Evolutionary conservation across 106 monocot species (phyloP).

Genomic region (Phalaenopsis equestris): DNA sequence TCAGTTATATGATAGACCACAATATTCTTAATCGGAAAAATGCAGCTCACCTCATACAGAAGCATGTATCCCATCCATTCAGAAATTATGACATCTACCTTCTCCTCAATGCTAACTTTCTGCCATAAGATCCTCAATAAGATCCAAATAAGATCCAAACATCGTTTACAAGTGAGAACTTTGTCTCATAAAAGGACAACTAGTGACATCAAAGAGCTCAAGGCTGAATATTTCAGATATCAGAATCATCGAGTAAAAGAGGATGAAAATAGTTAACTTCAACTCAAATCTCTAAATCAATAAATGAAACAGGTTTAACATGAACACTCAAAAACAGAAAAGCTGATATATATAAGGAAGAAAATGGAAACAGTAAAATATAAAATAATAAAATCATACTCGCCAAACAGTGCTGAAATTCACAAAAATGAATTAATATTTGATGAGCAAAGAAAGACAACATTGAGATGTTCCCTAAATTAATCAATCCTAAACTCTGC

Average conservation of each 20-base stretch:
- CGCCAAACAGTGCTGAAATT: background rate
- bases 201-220: background rate
- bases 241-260: background rate
- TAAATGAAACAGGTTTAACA: background rate
- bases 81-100: conserved; percentile 97
- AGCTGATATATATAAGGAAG: background rate
- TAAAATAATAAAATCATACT: background rate
- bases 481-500: background rate
- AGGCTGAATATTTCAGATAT: background rate
- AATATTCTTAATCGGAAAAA: background rate
- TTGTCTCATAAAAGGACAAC: background rate
- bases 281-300: background rate
- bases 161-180: background rate
- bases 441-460: background rate
- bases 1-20: background rate
- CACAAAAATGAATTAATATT: background rate
- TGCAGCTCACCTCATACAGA: conserved; percentile 69
- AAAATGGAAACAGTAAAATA: background rate
- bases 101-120: conserved; percentile 83
- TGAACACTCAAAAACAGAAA: background rate
- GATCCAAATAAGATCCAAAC: conserved; percentile 1
- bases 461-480: background rate
- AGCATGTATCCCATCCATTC: conserved; percentile 99
- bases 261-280: background rate
- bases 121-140: conserved; percentile 14